Conservation (phyloP, 2,329 filamentous ascomycete genomes). For the Penicillium sp. region DNA sequence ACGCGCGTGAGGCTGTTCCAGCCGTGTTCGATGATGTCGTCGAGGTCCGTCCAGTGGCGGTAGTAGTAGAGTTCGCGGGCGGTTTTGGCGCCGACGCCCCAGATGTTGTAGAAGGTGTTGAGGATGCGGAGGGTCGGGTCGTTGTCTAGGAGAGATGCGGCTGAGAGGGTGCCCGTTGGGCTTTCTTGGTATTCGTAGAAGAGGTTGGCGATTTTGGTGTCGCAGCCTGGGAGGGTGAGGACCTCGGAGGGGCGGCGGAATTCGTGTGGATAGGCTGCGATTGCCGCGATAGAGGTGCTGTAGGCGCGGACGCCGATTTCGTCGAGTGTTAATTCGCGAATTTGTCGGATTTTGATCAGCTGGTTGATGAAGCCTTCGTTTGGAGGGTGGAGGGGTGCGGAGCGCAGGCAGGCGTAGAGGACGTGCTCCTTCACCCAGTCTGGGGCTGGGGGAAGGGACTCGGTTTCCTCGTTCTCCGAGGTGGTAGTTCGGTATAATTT, state of each 20-base stretch:
- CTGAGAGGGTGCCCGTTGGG: too few species aligned
- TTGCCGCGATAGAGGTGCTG: constrained; percentile 70
- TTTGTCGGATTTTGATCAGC: constrained; percentile 63
- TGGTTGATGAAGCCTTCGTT: constrained; percentile 68
- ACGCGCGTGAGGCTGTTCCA: constrained; percentile 67
- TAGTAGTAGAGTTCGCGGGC: constrained; percentile 69
- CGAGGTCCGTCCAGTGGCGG: constrained; percentile 69
- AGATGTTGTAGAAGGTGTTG: constrained; percentile 69
- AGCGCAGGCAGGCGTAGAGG: constrained; percentile 71
- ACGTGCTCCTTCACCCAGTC: constrained; percentile 57
- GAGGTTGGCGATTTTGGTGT: constrained; percentile 66
- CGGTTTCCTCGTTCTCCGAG: too few species aligned
- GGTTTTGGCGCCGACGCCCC: constrained; percentile 76
- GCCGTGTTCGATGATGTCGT: constrained; percentile 74
- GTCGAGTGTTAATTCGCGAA: constrained; percentile 63
- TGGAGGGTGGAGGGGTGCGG: constrained; percentile 59
- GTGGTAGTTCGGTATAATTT: too few species aligned
- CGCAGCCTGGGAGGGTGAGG: constrained; percentile 63
- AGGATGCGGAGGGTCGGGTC: constrained; percentile 55
- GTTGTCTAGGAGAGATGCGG: too few species aligned
- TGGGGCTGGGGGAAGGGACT: constrained; percentile 50
- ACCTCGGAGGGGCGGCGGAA: constrained; percentile 42
- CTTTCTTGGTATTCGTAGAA: constrained; percentile 60
- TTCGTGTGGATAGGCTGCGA: constrained; percentile 68
- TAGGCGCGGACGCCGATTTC: constrained; percentile 76